A percentile compares a stretch with the other conserved stretches of the same genome.
These are phyloP conservation scores for Xylaria curta DNA, from an alignment of 495 filamentous ascomycete species.

Conservation along the genomic window DNA sequence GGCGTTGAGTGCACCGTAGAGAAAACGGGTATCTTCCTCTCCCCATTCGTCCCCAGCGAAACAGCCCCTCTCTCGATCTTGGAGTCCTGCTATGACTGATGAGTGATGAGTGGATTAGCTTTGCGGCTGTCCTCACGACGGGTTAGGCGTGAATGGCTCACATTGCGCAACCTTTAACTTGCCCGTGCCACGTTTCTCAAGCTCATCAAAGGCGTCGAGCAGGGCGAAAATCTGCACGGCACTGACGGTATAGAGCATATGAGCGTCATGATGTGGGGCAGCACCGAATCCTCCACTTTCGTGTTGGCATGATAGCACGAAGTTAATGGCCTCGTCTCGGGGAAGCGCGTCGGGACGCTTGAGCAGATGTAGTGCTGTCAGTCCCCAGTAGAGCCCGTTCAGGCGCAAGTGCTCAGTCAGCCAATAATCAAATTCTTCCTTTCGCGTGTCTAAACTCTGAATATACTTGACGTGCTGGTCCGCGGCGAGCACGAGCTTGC, in stretches of 20 bases:
- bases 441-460: slow-evolving; percentile 86
- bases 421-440: slow-evolving; percentile 96
- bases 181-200: slow-evolving; percentile 73
- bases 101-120: slow-evolving; percentile 40
- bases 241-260: slow-evolving; percentile 93
- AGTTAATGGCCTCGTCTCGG: slow-evolving; percentile 81
- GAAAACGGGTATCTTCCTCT: slow-evolving; percentile 91
- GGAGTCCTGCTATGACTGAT: slow-evolving; percentile 79
- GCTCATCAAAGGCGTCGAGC: slow-evolving; percentile 80
- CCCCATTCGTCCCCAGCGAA: slow-evolving; percentile 97
- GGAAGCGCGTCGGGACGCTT: slow-evolving; percentile 80
- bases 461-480: slow-evolving; percentile 92
- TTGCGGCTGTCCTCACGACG: background rate
- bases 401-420: slow-evolving; percentile 94
- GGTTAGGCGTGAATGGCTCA: slow-evolving; percentile 48
- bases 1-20: slow-evolving; percentile 86
- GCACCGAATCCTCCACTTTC: slow-evolving; percentile 91
- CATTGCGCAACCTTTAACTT: slow-evolving; percentile 76
- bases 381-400: slow-evolving; percentile 95
- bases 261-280: slow-evolving; percentile 91
- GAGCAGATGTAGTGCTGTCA: slow-evolving; percentile 86
- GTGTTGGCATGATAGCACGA: slow-evolving; percentile 89
- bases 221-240: slow-evolving; percentile 89
- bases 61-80: slow-evolving; percentile 79
- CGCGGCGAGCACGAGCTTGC: slow-evolving; percentile 62